A percentile compares a stretch with the other conserved stretches of the same genome.
These are phyloP conservation scores for Ogataea methanolica DNA, from an alignment of 805 yeast species.

Conservation along the genomic window DNA sequence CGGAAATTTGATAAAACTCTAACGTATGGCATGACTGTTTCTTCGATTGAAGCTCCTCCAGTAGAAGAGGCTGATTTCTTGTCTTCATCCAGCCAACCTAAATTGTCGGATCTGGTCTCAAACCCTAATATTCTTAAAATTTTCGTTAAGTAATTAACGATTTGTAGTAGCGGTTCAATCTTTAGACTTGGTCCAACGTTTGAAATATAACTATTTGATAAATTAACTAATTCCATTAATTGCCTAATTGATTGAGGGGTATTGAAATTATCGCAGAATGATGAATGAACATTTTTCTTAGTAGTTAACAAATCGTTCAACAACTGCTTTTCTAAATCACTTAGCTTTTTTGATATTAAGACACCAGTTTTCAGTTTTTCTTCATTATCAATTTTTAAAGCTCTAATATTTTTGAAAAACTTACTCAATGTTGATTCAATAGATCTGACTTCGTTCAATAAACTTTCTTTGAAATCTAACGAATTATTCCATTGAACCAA, in stretches of 20 bases:
- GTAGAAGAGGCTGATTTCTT: constrained; percentile 14
- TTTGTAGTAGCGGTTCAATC: constrained; percentile 61
- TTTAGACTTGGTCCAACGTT: constrained; percentile 46
- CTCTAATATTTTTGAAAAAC: constrained; percentile 84
- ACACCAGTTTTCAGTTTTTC: constrained; percentile 44
- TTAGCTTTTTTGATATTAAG: constrained; percentile 58
- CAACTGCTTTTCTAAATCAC: constrained; percentile 45
- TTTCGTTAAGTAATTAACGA: constrained; percentile 65
- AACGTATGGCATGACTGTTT: constrained; percentile 72
- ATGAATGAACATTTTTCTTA: constrained; percentile 59
- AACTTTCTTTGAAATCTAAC: constrained; percentile 82
- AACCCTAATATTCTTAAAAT: constrained; percentile 76
- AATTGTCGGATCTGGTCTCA: constrained; percentile 55
- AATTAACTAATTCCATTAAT: constrained; percentile 64
- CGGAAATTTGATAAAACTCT: constrained; percentile 75
- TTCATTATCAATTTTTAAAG: constrained; percentile 63
- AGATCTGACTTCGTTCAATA: constrained; percentile 71
- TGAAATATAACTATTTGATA: constrained; percentile 67
- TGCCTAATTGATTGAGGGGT: constrained; percentile 70
- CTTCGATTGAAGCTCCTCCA: constrained; percentile 44
- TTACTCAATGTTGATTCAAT: constrained; percentile 72
- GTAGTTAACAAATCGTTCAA: constrained; percentile 43
- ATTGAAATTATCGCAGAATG: constrained; percentile 85
- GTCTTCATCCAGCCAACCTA: constrained; percentile 71
- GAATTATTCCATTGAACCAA: constrained; percentile 90